These are phyloP conservation scores for Aspergillus sp. DNA, from an alignment of 2,329 filamentous ascomycete genomes.

Conservation along the genomic window DNA sequence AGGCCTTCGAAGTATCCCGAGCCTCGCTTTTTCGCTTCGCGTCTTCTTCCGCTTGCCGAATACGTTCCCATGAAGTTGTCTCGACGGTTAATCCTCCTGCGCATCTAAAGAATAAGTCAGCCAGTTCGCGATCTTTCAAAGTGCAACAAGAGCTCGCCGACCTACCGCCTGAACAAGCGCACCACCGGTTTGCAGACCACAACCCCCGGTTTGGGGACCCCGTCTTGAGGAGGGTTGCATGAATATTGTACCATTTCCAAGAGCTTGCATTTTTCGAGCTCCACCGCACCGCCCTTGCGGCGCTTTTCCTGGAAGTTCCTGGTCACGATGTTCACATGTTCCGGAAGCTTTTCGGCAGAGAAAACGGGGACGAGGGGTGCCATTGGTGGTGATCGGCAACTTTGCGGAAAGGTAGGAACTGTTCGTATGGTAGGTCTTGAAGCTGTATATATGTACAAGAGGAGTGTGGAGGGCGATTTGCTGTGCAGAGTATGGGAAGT, in stretches of 20 bases:
- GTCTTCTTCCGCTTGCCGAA: slow-evolving; percentile 33
- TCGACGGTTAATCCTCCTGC: slow-evolving; percentile 59
- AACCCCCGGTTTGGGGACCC: slow-evolving; percentile 42
- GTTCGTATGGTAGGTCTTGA: not conserved
- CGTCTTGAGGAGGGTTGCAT: slow-evolving; percentile 54
- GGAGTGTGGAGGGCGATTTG: not conserved
- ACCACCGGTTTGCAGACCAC: slow-evolving; percentile 58
- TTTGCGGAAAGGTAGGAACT: not conserved
- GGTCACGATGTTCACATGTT: slow-evolving; percentile 49
- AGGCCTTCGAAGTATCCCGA: slow-evolving; percentile 20
- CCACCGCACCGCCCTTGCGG: slow-evolving; percentile 52
- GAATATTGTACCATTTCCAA: slow-evolving; percentile 63
- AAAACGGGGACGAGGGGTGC: slow-evolving; percentile 57
- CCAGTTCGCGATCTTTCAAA: not conserved
- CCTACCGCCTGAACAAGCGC: slow-evolving; percentile 59
- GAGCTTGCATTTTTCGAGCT: slow-evolving; percentile 56
- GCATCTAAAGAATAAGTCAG: slow-evolving; percentile 34
- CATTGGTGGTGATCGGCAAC: slow-evolving; percentile 41
- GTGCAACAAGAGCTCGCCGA: not conserved
- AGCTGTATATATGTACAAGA: not conserved
- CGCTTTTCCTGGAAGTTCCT: slow-evolving; percentile 49
- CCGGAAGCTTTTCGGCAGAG: slow-evolving; percentile 51
- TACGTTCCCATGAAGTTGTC: slow-evolving; percentile 60
- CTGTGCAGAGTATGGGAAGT: not conserved
- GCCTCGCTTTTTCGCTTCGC: slow-evolving; percentile 28